Evolutionary conservation across 257 asterid genomes (phyloP).

Genomic region (Hygrophila difformis): DNA sequence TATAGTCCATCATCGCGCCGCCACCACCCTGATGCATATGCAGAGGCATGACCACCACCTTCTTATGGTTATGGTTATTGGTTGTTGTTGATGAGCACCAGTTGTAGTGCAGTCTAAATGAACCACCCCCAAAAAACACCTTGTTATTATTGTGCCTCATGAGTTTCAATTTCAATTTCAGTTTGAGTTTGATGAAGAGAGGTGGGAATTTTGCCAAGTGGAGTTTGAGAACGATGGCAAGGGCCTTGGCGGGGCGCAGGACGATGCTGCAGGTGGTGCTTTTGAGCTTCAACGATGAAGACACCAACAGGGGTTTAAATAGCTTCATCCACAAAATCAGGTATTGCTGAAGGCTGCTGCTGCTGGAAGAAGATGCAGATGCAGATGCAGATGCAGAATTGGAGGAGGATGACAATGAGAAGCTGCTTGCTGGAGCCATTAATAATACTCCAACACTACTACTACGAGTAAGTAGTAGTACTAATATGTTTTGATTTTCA

Average conservation of each 20-base stretch:
- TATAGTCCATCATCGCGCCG: slow-evolving; percentile 8
- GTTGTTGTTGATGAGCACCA: slow-evolving; percentile 74
- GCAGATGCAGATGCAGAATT: slow-evolving; percentile 37
- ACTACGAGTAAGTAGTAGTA: too few relatives aligned
- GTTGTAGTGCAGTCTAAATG: slow-evolving; percentile 75
- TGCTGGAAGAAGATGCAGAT: slow-evolving; percentile 25
- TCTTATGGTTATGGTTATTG: slow-evolving; percentile 42
- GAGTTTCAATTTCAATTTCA: slow-evolving; percentile 18
- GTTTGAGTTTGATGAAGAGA: slow-evolving; percentile 24
- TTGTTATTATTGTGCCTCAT: slow-evolving; percentile 12
- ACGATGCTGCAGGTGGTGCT: slow-evolving; percentile 34
- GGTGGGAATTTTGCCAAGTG: slow-evolving; percentile 32
- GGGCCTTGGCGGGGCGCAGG: slow-evolving; percentile 28
- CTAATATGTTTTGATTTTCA: too few relatives aligned
- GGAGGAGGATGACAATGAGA: slow-evolving; percentile 32
- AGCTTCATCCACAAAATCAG: too few relatives aligned
- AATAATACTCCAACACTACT: too few relatives aligned
- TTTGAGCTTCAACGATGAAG: too few relatives aligned
- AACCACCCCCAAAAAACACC: slow-evolving; percentile 50
- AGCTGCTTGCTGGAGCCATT: slow-evolving; percentile 31
- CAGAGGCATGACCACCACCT: slow-evolving; percentile 20
- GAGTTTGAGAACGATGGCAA: slow-evolving; percentile 37
- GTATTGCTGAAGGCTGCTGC: too few relatives aligned
- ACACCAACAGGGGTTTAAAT: too few relatives aligned
- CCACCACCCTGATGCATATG: too few relatives aligned